phyloP scores from a whole-genome alignment of 352 stramenopile genomes.

The Lagenidium sp. region DNA sequence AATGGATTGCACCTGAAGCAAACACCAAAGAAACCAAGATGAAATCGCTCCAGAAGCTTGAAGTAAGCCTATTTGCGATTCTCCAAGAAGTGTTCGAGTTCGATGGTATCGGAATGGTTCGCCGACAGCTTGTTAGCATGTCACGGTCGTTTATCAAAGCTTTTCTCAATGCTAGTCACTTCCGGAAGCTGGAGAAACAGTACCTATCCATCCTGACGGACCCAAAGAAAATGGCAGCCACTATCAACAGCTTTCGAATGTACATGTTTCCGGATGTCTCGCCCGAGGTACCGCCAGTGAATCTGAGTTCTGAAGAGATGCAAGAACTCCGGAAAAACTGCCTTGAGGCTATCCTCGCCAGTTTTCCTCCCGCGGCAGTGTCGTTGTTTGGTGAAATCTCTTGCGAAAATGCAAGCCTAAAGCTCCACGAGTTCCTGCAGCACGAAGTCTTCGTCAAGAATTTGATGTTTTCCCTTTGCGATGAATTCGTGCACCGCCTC shows the following conservation, averaged over 20 bases:
- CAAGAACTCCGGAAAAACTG: slow-evolving; percentile 44
- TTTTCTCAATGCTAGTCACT: slow-evolving; percentile 71
- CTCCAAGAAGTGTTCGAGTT: slow-evolving; percentile 81
- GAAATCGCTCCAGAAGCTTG: slow-evolving; percentile 66
- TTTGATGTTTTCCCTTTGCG: slow-evolving; percentile 66
- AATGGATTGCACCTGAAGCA: slow-evolving; percentile 54
- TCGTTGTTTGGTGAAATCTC: slow-evolving; percentile 74
- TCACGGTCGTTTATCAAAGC: slow-evolving; percentile 74
- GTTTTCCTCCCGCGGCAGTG: slow-evolving; percentile 58
- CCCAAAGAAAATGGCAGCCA: slow-evolving; percentile 45
- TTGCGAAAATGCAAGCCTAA: slow-evolving; percentile 64
- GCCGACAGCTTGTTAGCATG: slow-evolving; percentile 79
- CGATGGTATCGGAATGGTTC: slow-evolving; percentile 72
- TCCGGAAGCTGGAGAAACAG: slow-evolving; percentile 73
- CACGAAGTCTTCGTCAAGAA: slow-evolving; percentile 87
- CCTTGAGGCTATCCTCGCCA: slow-evolving; percentile 59
- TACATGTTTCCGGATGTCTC: slow-evolving; percentile 48
- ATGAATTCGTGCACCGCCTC: slow-evolving; percentile 68
- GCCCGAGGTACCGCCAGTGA: background rate
- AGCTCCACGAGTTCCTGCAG: slow-evolving; percentile 83
- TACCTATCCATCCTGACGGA: slow-evolving; percentile 79
- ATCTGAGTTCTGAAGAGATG: slow-evolving; percentile 29
- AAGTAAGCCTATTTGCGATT: slow-evolving; percentile 69
- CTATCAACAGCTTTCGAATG: slow-evolving; percentile 37
- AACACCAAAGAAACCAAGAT: slow-evolving; percentile 80